Conservation (phyloP, 2,329 filamentous ascomycete species). For the Sporothrix mexicana region DNA sequence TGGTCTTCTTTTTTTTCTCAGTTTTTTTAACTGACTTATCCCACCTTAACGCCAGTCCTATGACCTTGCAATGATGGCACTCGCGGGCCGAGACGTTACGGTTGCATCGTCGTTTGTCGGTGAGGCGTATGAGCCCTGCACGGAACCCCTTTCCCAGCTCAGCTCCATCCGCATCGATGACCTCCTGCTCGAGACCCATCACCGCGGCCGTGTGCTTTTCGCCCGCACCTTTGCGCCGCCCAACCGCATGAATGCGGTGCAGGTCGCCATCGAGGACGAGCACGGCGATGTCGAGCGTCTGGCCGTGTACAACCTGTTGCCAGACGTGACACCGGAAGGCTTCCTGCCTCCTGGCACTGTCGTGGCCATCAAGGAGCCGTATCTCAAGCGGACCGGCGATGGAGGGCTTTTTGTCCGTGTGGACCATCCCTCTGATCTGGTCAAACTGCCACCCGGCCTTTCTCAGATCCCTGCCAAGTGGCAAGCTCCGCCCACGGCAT, state of each 20-base stretch:
- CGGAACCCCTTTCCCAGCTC: constrained; percentile 28
- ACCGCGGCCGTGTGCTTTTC: constrained; percentile 35
- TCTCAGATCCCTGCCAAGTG: too few relatives aligned
- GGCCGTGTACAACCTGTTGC: constrained; percentile 59
- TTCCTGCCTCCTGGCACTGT: constrained; percentile 29
- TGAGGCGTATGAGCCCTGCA: constrained; percentile 35
- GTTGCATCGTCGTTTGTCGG: constrained; percentile 30
- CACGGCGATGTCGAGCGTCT: constrained; percentile 77
- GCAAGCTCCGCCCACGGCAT: too few relatives aligned
- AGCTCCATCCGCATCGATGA: constrained; percentile 30
- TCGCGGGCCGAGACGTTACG: too few relatives aligned
- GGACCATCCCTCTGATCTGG: constrained; percentile 46
- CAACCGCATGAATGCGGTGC: constrained; percentile 21
- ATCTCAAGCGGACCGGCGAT: constrained; percentile 44
- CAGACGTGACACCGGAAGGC: background rate
- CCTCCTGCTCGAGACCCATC: constrained; percentile 36
- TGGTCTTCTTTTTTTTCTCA: too few relatives aligned
- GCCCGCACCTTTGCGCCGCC: constrained; percentile 32
- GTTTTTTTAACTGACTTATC: background rate
- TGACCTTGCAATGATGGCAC: too few relatives aligned
- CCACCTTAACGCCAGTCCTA: too few relatives aligned
- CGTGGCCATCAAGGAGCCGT: constrained; percentile 47
- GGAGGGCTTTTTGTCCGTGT: constrained; percentile 45
- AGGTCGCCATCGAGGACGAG: constrained; percentile 71
- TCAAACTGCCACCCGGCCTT: too few relatives aligned